Evolutionary conservation across 805 yeast species (phyloP), one percentile per base, ranked within the genome.

Genomic region (Ogataea nonfermentans): DNA sequence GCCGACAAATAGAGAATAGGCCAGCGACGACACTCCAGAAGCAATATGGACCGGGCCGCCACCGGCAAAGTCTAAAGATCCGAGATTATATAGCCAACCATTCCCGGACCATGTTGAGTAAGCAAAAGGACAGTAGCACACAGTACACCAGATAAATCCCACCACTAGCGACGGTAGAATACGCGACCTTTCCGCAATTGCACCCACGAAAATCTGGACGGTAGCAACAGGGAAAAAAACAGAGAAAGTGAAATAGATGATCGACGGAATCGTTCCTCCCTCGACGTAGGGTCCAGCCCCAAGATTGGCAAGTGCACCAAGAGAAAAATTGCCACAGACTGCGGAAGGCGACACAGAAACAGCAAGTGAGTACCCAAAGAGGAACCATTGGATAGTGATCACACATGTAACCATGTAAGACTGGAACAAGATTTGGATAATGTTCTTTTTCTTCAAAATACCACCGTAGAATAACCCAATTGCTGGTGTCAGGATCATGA

Each of bases 1-100:
- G n/a, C 76, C 76, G 33, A 70, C 43, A 41, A 56, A 70, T 46
- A 60, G 56, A 5, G 73, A 67, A 46, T 65, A 70, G n/a, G 69
- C 61, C 22, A 69, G 50, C 3, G 74, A 65, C 2, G 73, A 66
- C 20, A 62, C 59, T 29, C 74, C 74, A 5, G 70, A 60, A 5
- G 73, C 65, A 38, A 70, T 63, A 52, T 71, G 76, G 23, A 71
- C 76, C 1, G 74, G 74, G 20, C 74, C 74, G 25, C 76, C 76
- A 28, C 75, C 76, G 6, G 74, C 74, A 52, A 70, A 71, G 48
- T 71, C 76, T 39, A 70, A 59, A 4, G 66, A 68, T 4, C 74
- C 76, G 31, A 71, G 55, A 19, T 56, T 62, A 36, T 53, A 63
- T 32, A 71, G 56, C 71, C 73, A 71, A 11, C 76, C 76, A 41